Base-by-base conservation (phyloP, 169 alveolate genomes). In the Miamiensis avidus region DNA sequence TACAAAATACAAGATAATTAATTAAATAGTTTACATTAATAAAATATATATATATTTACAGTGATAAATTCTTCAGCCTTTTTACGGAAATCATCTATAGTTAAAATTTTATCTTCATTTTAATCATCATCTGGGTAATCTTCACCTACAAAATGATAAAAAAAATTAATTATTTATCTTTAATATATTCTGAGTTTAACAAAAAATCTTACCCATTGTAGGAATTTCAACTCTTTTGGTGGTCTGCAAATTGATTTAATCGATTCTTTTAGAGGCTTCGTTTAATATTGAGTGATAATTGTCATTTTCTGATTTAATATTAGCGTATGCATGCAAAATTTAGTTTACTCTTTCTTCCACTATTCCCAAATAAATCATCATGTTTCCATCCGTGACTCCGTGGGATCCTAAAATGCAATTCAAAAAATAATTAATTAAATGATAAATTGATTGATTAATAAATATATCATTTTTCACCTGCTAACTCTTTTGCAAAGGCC, bases 301-400 rank as follows among this genome's bases (percentile, higher is more conserved):
- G 28, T 79, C 84, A 49, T 79, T 79, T 79, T 78, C 72, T 28
- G 74, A 32, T 76, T 89, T 75, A 74, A 92, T 92, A 29, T 75
- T 85, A 25, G 92, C 83, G 85, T 84, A 88, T 75, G 88, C 86
- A 65, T 92, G 75, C 25, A 92, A 73, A 65, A 92, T 82, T 65
- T 92, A 89, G 76, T 92, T 87, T 16, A 91, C 91, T 81, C 88
- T 89, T 33, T 89, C 76, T 76, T 92, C 95, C 32, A 92, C 89
- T 0, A 92, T 82, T n/a, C 93, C 94, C 25, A 92, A 64, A 78
- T 87, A 92, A 1, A 89, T 82, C 93, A 92, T 89, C 95, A 92
- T 92, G 74, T 92, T 92, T 0, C 92, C 87, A 65, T 92, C 95
- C n/a, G 95, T 92, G 0, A 92, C 94, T 49, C 94, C 93, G 73